Evolutionary conservation across 2,329 filamentous ascomycete genomes (phyloP).

Genomic region (Xylaria sp.): DNA sequence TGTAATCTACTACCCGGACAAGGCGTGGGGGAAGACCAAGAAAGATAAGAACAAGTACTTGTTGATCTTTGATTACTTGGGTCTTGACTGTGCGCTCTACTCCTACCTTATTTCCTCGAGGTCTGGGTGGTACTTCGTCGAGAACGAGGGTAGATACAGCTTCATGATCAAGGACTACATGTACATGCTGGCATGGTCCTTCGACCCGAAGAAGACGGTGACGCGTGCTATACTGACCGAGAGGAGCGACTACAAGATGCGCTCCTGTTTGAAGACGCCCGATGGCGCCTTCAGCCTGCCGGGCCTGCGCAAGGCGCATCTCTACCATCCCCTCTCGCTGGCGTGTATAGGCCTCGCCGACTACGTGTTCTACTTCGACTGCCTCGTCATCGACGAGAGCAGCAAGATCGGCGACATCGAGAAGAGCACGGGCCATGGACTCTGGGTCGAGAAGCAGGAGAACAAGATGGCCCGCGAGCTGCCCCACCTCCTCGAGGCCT

Average conservation of each 20-base stretch:
- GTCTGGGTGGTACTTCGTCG: conserved; percentile 14
- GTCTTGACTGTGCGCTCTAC: conserved; percentile 6
- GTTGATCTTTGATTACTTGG: neutral
- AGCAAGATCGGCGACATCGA: conserved; percentile 8
- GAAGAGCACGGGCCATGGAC: conserved; percentile 7
- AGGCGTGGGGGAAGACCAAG: neutral
- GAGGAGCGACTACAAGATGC: conserved; percentile 4
- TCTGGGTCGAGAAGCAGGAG: neutral
- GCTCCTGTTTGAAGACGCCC: conserved; percentile 1
- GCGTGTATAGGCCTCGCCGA: conserved; percentile 14
- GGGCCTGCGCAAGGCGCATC: neutral
- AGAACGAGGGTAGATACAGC: neutral
- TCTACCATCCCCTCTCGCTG: conserved; percentile 16
- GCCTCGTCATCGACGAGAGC: conserved; percentile 3
- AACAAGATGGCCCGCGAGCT: neutral
- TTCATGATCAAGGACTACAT: conserved; percentile 19
- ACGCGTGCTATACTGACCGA: conserved; percentile 9
- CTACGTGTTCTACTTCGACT: conserved; percentile 11
- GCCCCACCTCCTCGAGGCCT: neutral
- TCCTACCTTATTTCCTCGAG: conserved; percentile 12
- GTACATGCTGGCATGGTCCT: conserved; percentile 20
- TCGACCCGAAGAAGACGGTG: conserved; percentile 4
- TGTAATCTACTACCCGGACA: neutral
- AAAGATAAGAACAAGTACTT: neutral
- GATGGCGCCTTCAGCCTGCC: conserved; percentile 6